Base-by-base conservation (phyloP, 768 basidiomycete genomes). In the Phanerodontia chrysosporium region DNA sequence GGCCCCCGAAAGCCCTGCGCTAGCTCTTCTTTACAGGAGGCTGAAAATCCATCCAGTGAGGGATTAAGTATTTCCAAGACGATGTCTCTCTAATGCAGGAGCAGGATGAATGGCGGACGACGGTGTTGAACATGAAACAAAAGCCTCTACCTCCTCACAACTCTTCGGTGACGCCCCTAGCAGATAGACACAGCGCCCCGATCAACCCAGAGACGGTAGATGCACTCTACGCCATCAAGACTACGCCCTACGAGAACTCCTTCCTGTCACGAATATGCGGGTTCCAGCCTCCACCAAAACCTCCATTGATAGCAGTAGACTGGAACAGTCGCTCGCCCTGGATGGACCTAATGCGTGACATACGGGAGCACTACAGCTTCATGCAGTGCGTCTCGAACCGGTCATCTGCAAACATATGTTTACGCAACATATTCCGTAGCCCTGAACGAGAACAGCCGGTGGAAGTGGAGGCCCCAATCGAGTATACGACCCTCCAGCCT, bases 271-370 rank as follows among this genome's bases (percentile, higher is more conserved):
- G 90, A 14, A 66, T 90, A 13, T 75, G 78, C 49, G 86, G 86
- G 22, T 70, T 70, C 44, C 58, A 65, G 35, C 62, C 44, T 2
- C 56, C 62, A 25, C 64, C 55, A n/a, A 72, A 61, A 51, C 65
- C 73, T 12, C 74, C 72, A 3, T 66, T 80, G 28, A 76, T 91
- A 42, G 78, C 83, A 10, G 74, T 85, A 25, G 89, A 92, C 69
- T 92, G 88, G 89, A 84, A 88, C 67, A 83, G 81, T 3, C 74
- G 73, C 42, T 72, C 89, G 3, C 83, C 87, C 0, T 92, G 91
- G 91, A 85, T 86, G 79, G 72, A 78, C 36, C 78, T 93, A 45
- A 88, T 92, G 87, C 68, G 71, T 30, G 90, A 92, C 62, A 78
- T 93, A 44, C 76, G 80, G 51, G 82, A 81, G 2, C 90, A 93